These are phyloP conservation scores for Starmera pachycereana DNA, from an alignment of 805 yeast genomes.

Conservation along the genomic window DNA sequence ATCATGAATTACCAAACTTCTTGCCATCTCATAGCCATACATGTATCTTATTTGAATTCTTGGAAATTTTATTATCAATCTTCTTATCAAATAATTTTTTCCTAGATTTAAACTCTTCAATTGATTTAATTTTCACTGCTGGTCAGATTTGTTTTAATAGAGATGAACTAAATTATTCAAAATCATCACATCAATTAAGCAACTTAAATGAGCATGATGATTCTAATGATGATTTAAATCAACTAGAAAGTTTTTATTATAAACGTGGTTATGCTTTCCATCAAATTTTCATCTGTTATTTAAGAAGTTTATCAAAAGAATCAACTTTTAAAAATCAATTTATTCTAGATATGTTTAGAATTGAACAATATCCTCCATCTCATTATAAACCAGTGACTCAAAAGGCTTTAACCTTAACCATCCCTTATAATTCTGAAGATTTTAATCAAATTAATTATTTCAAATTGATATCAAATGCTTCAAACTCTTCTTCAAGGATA, in stretches of 20 bases:
- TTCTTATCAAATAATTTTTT: slow-evolving; percentile 20
- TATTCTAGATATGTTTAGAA: slow-evolving; percentile 22
- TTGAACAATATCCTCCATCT: slow-evolving; percentile 23
- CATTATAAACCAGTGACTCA: slow-evolving; percentile 23
- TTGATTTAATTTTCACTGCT: slow-evolving; percentile 25
- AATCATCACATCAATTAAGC: neutral
- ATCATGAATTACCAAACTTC: slow-evolving; percentile 22
- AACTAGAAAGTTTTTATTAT: slow-evolving; percentile 22
- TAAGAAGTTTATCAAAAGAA: slow-evolving; percentile 22
- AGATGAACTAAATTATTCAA: slow-evolving; percentile 6
- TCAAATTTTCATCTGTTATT: slow-evolving; percentile 22
- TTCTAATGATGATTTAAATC: slow-evolving; percentile 17
- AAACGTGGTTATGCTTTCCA: slow-evolving; percentile 25
- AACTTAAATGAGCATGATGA: slow-evolving; percentile 3
- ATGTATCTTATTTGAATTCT: slow-evolving; percentile 25
- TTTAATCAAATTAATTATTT: slow-evolving; percentile 18
- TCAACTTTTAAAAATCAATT: slow-evolving; percentile 20
- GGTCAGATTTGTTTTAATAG: slow-evolving; percentile 26
- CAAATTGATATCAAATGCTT: slow-evolving; percentile 25
- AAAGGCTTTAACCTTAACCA: slow-evolving; percentile 25
- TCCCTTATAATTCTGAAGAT: slow-evolving; percentile 17
- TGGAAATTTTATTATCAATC: slow-evolving; percentile 24
- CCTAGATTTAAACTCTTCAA: slow-evolving; percentile 19
- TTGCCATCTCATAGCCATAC: slow-evolving; percentile 26
- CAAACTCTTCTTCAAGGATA: slow-evolving; percentile 23